phyloP scores from a whole-genome alignment of 345 rosid genomes.

The Erysimum cheiranthoides region DNA sequence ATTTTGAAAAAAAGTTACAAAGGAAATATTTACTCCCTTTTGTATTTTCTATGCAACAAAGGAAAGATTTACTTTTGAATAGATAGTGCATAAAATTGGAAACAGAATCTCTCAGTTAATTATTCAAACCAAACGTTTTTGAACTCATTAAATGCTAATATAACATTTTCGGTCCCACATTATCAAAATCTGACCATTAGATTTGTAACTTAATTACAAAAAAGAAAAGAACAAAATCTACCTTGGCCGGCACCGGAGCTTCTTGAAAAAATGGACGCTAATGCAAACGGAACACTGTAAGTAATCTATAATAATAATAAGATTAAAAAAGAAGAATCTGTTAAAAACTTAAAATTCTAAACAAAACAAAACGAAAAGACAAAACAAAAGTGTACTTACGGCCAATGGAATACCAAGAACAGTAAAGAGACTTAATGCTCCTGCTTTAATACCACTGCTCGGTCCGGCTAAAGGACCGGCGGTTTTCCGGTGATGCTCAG shows the following conservation, averaged over 20 bases:
- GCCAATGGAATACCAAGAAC: constrained; percentile 77
- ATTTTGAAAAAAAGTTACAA: not conserved
- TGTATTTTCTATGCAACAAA: not conserved
- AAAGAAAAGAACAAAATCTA: not conserved
- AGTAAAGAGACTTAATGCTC: constrained; percentile 62
- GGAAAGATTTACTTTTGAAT: not conserved
- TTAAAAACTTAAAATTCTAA: not conserved
- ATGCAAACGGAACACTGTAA: constrained; percentile 75
- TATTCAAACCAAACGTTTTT: constrained; percentile 31
- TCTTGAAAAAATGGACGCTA: constrained; percentile 77
- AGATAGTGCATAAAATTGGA: not conserved
- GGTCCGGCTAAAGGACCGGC: constrained; percentile 40
- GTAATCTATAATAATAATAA: constrained; percentile 59
- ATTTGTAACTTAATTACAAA: not conserved
- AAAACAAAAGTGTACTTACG: constrained; percentile 48
- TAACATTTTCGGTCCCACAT: not conserved
- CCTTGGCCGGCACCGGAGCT: constrained; percentile 85
- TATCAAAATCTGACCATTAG: not conserved
- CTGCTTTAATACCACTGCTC: constrained; percentile 48
- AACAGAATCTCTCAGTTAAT: constrained; percentile 24
- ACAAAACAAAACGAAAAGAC: not conserved
- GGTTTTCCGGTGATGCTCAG: constrained; percentile 49
- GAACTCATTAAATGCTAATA: constrained; percentile 15
- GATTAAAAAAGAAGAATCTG: not conserved
- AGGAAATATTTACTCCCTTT: not conserved